A percentile compares a stretch with the other conserved stretches of the same genome.
These are phyloP conservation scores for Alternaria triticimaculans DNA, from an alignment of 2,329 filamentous ascomycete genomes.

Conservation along the genomic window DNA sequence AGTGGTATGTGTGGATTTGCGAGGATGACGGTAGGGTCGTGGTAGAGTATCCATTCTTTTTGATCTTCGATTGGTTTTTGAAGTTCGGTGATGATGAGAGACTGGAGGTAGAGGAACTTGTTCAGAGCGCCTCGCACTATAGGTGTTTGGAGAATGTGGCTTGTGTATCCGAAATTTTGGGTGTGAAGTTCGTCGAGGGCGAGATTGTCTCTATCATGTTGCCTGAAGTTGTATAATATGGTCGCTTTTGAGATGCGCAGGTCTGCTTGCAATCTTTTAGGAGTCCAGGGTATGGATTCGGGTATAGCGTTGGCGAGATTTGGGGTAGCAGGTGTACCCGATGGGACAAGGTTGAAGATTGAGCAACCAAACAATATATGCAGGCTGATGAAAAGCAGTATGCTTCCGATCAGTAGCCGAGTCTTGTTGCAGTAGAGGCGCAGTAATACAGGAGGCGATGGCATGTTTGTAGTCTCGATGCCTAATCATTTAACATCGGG, in stretches of 20 bases:
- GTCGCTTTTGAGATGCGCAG: not conserved
- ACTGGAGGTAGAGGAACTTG: slow-evolving; percentile 40
- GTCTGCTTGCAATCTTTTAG: not conserved
- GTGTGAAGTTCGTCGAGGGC: not conserved
- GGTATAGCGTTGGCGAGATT: not conserved
- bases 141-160: slow-evolving; percentile 41
- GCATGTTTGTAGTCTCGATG: not conserved
- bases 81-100: slow-evolving; percentile 34
- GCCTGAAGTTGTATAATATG: not conserved
- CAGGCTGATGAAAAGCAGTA: not conserved
- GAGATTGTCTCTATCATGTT: not conserved
- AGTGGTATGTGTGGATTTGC: slow-evolving; percentile 41
- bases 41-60: slow-evolving; percentile 37
- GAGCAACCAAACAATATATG: not conserved
- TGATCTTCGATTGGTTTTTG: slow-evolving; percentile 11
- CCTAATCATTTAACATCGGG: not conserved
- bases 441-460: not conserved
- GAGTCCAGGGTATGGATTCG: not conserved
- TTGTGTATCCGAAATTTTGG: slow-evolving; percentile 35
- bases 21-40: slow-evolving; percentile 26
- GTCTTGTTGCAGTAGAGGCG: not conserved
- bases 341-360: not conserved
- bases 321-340: not conserved
- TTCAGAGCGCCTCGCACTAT: slow-evolving; percentile 47
- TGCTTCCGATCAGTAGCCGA: not conserved